These are phyloP conservation scores for Telopea speciosissima DNA, from an alignment of 177 flowering plant species.

Conservation along the genomic window DNA sequence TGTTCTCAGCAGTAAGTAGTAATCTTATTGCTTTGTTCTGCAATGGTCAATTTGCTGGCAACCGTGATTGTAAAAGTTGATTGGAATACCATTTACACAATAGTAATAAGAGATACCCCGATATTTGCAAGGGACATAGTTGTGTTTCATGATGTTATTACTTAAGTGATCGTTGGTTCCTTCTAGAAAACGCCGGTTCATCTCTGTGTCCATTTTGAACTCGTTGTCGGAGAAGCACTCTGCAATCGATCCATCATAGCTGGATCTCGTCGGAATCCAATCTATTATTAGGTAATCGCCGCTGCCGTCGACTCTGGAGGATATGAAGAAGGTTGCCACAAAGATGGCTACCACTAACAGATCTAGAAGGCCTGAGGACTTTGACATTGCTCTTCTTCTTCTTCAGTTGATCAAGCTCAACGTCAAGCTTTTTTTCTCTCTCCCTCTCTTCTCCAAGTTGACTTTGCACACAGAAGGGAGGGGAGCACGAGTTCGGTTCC, in stretches of 20 bases:
- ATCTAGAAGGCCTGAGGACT: slow-evolving; percentile 5
- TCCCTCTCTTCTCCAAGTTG: no score
- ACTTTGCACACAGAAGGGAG: no score
- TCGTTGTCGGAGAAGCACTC: slow-evolving; percentile 48
- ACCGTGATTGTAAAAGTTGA: slow-evolving; percentile 83
- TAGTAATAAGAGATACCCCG: slow-evolving; percentile 93
- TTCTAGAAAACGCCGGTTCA: slow-evolving; percentile 65
- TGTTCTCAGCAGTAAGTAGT: no score
- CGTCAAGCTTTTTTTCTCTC: no score
- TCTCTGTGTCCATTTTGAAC: no score
- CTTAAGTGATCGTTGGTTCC: slow-evolving; percentile 63
- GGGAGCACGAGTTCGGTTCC: no score
- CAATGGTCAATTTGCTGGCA: slow-evolving; percentile 79
- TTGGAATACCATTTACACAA: slow-evolving; percentile 69
- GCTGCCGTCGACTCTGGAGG: slow-evolving; percentile 23
- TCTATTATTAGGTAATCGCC: slow-evolving; percentile 29
- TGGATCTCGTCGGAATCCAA: slow-evolving; percentile 42
- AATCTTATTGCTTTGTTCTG: no score
- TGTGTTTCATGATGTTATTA: slow-evolving; percentile 80
- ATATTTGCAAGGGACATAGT: slow-evolving; percentile 81
- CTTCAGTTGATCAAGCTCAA: no score
- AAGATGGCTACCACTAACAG: slow-evolving; percentile 23
- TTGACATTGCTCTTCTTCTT: slow-evolving; percentile 32
- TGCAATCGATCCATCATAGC: slow-evolving; percentile 40
- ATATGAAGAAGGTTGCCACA: background rate